These are phyloP conservation scores for Emergomyces africanus DNA, from an alignment of 2,329 filamentous ascomycete genomes.

Conservation along the genomic window DNA sequence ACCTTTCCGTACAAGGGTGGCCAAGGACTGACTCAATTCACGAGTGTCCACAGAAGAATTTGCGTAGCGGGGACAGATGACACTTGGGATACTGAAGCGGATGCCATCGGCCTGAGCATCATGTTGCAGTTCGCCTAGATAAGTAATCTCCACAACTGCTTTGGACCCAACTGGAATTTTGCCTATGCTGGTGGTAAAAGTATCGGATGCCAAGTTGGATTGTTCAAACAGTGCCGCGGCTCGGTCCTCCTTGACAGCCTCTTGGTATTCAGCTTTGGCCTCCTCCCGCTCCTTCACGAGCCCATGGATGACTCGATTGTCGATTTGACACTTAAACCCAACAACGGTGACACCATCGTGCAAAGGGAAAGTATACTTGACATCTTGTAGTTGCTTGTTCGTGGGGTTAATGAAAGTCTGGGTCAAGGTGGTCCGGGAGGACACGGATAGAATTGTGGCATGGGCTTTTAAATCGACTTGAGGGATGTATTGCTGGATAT, in stretches of 20 bases:
- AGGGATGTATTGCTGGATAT: slow-evolving; percentile 39
- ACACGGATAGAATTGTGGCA: slow-evolving; percentile 47
- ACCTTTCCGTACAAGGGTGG: slow-evolving; percentile 12
- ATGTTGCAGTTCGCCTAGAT: slow-evolving; percentile 59
- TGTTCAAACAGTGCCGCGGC: slow-evolving; percentile 55
- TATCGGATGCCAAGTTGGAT: slow-evolving; percentile 45
- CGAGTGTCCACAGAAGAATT: slow-evolving; percentile 7
- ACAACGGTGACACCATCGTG: slow-evolving; percentile 61
- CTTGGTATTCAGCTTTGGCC: slow-evolving; percentile 47
- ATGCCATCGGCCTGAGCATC: slow-evolving; percentile 55
- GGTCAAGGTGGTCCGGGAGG: slow-evolving; percentile 38
- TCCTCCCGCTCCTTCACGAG: slow-evolving; percentile 53
- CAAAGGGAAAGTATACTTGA: slow-evolving; percentile 56
- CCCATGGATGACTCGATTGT: slow-evolving; percentile 42
- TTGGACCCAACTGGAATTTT: slow-evolving; percentile 49
- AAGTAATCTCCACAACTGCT: slow-evolving; percentile 50
- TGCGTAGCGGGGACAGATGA: slow-evolving; percentile 56
- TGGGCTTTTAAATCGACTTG: slow-evolving; percentile 46
- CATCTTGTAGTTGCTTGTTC: slow-evolving; percentile 36
- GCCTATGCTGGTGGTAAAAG: slow-evolving; percentile 55
- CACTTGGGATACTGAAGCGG: slow-evolving; percentile 55
- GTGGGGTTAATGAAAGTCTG: slow-evolving; percentile 52
- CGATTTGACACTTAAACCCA: slow-evolving; percentile 52
- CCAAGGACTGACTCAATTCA: slow-evolving; percentile 10
- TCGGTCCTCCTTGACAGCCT: slow-evolving; percentile 46